phyloP scores from a whole-genome alignment of 2,329 filamentous ascomycete genomes.

The Calonectria hongkongensis region DNA sequence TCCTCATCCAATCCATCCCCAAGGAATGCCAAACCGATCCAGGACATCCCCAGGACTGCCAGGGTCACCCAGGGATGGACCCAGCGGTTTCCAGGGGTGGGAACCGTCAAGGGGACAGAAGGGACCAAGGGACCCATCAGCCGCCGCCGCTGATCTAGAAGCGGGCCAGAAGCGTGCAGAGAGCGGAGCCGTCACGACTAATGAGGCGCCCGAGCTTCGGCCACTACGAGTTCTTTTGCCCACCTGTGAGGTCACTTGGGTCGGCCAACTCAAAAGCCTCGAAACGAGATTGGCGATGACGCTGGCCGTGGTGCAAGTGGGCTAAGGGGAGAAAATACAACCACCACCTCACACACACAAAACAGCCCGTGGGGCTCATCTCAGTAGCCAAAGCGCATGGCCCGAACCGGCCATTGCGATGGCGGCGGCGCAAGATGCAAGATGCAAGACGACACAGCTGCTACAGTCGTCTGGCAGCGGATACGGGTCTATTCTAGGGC shows the following conservation, averaged over 20 bases:
- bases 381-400: conserved; percentile 30
- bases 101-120: conserved; percentile 31
- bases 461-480: background rate
- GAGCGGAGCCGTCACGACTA: conserved; percentile 52
- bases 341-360: conserved; percentile 17
- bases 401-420: conserved; percentile 32
- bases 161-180: conserved; percentile 56
- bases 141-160: conserved; percentile 57
- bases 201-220: conserved; percentile 55
- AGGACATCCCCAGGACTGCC: conserved; percentile 37
- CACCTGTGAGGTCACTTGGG: conserved; percentile 44
- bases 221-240: conserved; percentile 50
- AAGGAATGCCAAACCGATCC: conserved; percentile 33
- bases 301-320: conserved; percentile 31
- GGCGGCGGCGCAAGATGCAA: conserved; percentile 32
- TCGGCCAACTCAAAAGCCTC: conserved; percentile 36
- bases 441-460: conserved; percentile 30
- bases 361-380: conserved; percentile 28
- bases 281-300: conserved; percentile 42
- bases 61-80: conserved; percentile 44
- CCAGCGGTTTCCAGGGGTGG: conserved; percentile 46
- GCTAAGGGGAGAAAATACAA: conserved; percentile 3
- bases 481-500: conserved; percentile 1
- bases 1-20: conserved; percentile 36
- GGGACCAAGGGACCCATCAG: conserved; percentile 47